Evolutionary conservation across 306 rosid species (phyloP).

Genomic region (Fragaria nilgerrensis): DNA sequence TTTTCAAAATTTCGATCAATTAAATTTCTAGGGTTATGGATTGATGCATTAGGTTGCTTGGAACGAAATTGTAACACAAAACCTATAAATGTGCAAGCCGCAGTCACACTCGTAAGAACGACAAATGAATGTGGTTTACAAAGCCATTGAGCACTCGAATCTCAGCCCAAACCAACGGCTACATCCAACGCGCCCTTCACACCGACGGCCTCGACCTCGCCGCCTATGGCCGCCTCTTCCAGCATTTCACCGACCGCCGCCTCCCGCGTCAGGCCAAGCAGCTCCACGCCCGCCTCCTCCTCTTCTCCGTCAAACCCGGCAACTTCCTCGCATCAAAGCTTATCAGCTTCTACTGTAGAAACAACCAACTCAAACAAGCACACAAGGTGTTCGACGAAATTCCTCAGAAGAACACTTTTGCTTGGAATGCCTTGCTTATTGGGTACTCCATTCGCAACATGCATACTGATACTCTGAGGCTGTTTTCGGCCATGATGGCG

Average conservation of each 20-base stretch:
- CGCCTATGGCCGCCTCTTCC: slow-evolving; percentile 65
- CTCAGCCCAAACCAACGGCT: slow-evolving; percentile 9
- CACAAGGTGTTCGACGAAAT: slow-evolving; percentile 64
- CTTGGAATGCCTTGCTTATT: slow-evolving; percentile 76
- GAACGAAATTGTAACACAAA: too few species aligned
- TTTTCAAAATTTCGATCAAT: too few species aligned
- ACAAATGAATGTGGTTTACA: slow-evolving; percentile 45
- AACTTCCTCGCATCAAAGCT: slow-evolving; percentile 89
- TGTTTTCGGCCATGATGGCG: slow-evolving; percentile 44
- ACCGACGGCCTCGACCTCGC: slow-evolving; percentile 38
- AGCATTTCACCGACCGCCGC: slow-evolving; percentile 52
- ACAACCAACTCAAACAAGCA: slow-evolving; percentile 40
- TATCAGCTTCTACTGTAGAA: slow-evolving; percentile 50
- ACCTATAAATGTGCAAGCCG: background rate
- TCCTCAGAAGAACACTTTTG: slow-evolving; percentile 53
- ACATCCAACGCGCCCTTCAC: slow-evolving; percentile 31
- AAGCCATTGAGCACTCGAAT: slow-evolving; percentile 36
- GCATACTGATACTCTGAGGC: slow-evolving; percentile 44
- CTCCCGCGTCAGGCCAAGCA: slow-evolving; percentile 63
- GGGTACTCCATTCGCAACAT: slow-evolving; percentile 53
- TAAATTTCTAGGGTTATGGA: too few species aligned
- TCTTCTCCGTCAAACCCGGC: slow-evolving; percentile 56
- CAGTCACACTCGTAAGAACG: background rate
- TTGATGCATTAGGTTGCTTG: too few species aligned
- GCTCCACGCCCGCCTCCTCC: slow-evolving; percentile 76